phyloP scores from a whole-genome alignment of 2,329 filamentous ascomycete species.

The Pyrenophora teres region DNA sequence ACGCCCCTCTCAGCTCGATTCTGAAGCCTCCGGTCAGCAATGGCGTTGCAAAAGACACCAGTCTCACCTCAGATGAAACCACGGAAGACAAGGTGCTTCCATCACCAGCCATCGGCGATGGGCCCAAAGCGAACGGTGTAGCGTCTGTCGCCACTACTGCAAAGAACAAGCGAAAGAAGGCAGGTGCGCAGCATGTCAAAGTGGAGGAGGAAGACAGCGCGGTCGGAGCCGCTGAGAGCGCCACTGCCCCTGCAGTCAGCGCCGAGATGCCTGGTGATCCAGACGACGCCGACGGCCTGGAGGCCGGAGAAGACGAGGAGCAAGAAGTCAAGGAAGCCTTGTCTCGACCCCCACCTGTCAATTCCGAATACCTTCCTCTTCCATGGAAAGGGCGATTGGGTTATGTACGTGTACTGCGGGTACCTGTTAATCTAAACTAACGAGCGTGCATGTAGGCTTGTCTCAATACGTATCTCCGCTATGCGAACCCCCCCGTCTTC shows the following conservation, averaged over 20 bases:
- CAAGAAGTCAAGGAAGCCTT: constrained; percentile 64
- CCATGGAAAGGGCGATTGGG: constrained; percentile 90
- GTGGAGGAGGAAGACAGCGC: constrained; percentile 22
- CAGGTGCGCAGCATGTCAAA: constrained; percentile 32
- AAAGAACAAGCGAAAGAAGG: constrained; percentile 34
- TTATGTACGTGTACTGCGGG: constrained; percentile 66
- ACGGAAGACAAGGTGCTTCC: constrained; percentile 17
- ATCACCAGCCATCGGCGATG: constrained; percentile 19
- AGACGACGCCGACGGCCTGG: constrained; percentile 52
- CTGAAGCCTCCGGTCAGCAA: constrained; percentile 15
- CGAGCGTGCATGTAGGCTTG: constrained; percentile 65
- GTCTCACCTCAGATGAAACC: constrained; percentile 20
- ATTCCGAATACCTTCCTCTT: constrained; percentile 81
- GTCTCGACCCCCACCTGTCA: constrained; percentile 73
- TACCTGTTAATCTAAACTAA: constrained; percentile 23
- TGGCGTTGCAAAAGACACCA: constrained; percentile 18
- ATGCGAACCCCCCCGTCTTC: constrained; percentile 82
- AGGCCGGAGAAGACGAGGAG: constrained; percentile 57
- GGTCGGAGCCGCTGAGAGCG: constrained; percentile 15
- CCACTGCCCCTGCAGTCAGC: constrained; percentile 23
- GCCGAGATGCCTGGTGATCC: constrained; percentile 48
- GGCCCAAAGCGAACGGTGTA: constrained; percentile 12
- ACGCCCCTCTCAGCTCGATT: constrained; percentile 12
- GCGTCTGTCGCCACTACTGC: constrained; percentile 18
- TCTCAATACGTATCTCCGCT: constrained; percentile 87